Conservation (phyloP, 2,329 filamentous ascomycete species). For the Alternaria sp. region DNA sequence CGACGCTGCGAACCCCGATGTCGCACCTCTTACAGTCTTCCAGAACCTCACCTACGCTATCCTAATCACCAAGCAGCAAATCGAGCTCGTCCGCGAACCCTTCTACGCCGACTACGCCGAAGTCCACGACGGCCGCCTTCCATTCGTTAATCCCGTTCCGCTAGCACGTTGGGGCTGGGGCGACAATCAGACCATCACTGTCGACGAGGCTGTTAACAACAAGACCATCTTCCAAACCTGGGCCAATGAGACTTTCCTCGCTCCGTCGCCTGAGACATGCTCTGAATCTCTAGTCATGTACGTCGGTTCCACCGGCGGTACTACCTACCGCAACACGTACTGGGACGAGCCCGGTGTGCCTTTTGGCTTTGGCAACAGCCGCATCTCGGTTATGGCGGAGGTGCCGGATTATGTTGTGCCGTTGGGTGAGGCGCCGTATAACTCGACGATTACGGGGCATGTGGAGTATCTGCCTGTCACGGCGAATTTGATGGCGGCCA, state of each 20-base stretch:
- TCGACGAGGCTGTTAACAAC: slow-evolving; percentile 55
- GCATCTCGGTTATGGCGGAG: slow-evolving; percentile 58
- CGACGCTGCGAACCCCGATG: slow-evolving; percentile 39
- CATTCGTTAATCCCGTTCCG: slow-evolving; percentile 59
- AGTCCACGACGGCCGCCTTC: slow-evolving; percentile 52
- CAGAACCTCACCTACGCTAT: slow-evolving; percentile 55
- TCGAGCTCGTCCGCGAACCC: slow-evolving; percentile 53
- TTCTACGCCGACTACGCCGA: slow-evolving; percentile 60
- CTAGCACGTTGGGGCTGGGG: slow-evolving; percentile 57
- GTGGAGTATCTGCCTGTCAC: slow-evolving; percentile 63
- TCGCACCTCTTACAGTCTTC: slow-evolving; percentile 43
- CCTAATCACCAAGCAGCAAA: slow-evolving; percentile 57
- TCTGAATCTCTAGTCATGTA: slow-evolving; percentile 60
- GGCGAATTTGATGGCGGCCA: slow-evolving; percentile 63
- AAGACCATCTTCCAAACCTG: slow-evolving; percentile 58
- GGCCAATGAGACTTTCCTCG: slow-evolving; percentile 57
- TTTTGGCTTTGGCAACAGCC: slow-evolving; percentile 55
- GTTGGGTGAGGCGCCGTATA: slow-evolving; percentile 53
- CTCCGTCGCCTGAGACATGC: slow-evolving; percentile 53
- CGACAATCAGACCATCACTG: slow-evolving; percentile 45
- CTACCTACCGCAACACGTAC: slow-evolving; percentile 56
- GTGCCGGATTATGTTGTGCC: slow-evolving; percentile 56
- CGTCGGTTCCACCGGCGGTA: slow-evolving; percentile 46
- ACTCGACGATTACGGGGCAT: slow-evolving; percentile 56
- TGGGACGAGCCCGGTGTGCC: slow-evolving; percentile 52